Evolutionary conservation across 345 rosid species (phyloP).

Genomic region (Salix koriyanagi): DNA sequence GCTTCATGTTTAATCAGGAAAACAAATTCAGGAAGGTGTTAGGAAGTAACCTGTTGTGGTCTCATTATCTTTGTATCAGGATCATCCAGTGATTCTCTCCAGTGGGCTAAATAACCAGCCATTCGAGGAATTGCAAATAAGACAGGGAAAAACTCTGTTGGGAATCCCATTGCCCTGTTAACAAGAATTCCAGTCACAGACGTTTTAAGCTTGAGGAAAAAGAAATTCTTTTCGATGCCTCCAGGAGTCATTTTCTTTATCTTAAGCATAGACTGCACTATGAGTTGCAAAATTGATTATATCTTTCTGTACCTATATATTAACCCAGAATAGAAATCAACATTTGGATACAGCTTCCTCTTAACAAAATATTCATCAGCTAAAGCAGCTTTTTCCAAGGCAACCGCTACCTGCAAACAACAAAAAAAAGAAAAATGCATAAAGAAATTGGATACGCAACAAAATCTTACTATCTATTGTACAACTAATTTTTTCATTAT

Average conservation of each 20-base stretch:
- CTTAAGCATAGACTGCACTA: background rate
- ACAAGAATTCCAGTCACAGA: background rate
- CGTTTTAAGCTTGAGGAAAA: constrained; percentile 1
- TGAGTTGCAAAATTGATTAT: background rate
- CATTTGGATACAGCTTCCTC: constrained; percentile 95
- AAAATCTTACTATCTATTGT: background rate
- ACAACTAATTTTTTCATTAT: background rate
- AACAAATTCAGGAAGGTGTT: background rate
- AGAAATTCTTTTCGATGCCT: background rate
- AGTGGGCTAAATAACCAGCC: constrained; percentile 96
- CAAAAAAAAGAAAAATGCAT: background rate
- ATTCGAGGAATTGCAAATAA: constrained; percentile 91
- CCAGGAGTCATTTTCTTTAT: background rate
- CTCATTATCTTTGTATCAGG: constrained; percentile 98
- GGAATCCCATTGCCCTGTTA: constrained; percentile 95
- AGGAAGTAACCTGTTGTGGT: constrained; percentile 76
- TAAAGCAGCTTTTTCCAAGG: constrained; percentile 93
- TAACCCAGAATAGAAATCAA: constrained; percentile 95
- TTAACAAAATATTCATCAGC: constrained; percentile 84
- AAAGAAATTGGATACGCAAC: background rate
- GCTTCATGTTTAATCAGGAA: background rate
- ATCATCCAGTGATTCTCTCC: constrained; percentile 94
- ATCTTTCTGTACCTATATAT: constrained; percentile 61
- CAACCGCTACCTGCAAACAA: constrained; percentile 74
- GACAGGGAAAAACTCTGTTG: constrained; percentile 91